Evolutionary conservation across 2,329 filamentous ascomycete species (phyloP).

Genomic region (Waltergamsia citrina): DNA sequence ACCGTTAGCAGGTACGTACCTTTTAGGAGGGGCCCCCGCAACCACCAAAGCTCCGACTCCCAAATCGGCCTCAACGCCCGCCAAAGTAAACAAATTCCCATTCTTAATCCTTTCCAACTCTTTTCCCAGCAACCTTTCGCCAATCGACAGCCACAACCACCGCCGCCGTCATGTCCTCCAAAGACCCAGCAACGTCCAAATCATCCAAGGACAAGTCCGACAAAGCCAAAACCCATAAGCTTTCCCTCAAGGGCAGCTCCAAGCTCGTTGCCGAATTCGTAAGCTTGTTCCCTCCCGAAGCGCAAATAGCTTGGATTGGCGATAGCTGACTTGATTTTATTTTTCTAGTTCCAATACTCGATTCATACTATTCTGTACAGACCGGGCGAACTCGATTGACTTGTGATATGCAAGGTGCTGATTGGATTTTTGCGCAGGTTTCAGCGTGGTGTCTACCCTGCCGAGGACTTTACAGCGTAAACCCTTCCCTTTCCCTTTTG

Average conservation of each 20-base stretch:
- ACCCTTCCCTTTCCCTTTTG: no score
- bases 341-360: conserved; percentile 78
- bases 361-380: conserved; percentile 90
- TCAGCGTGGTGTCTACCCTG: conserved; percentile 77
- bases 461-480: conserved; percentile 91
- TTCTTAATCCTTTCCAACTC: neutral
- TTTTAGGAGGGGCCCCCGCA: no score
- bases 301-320: no score
- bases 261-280: conserved; percentile 95
- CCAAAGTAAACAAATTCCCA: conserved; percentile 1
- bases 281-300: conserved; percentile 38
- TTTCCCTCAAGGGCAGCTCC: conserved; percentile 74
- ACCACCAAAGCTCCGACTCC: no score
- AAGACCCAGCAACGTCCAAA: conserved; percentile 1
- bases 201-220: conserved; percentile 40
- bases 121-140: no score
- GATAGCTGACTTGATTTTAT: no score
- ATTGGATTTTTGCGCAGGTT: conserved; percentile 46
- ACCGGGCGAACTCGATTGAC: neutral
- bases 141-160: no score
- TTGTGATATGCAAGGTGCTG: no score
- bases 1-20: no score
- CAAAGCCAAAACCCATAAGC: conserved; percentile 89
- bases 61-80: no score
- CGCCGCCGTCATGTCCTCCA: neutral